Conservation (phyloP, 2,329 filamentous ascomycete genomes). For the Metarhizium humberi region DNA sequence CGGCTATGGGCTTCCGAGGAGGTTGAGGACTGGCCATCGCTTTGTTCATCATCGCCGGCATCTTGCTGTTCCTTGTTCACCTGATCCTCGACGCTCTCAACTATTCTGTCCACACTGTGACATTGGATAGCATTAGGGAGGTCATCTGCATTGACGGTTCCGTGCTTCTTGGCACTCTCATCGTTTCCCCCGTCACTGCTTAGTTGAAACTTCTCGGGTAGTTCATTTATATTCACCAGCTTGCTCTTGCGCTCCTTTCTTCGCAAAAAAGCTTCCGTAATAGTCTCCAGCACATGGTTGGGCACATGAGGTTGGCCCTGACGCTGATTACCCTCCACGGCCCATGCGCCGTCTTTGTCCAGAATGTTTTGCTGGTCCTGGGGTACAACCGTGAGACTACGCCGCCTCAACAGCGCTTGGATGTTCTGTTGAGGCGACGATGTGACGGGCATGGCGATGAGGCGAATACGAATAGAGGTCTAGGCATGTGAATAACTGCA, state of each 20-base stretch:
- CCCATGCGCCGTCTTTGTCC: slow-evolving; percentile 27
- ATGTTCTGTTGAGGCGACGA: slow-evolving; percentile 15
- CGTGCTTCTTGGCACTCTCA: not conserved
- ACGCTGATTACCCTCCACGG: slow-evolving; percentile 14
- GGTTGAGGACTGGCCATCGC: slow-evolving; percentile 6
- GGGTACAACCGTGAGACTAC: slow-evolving; percentile 23
- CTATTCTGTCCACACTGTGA: not conserved
- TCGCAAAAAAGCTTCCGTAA: slow-evolving; percentile 15
- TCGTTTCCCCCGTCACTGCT: no score
- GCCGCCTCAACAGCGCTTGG: slow-evolving; percentile 15
- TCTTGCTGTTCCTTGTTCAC: not conserved
- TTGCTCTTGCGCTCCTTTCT: not conserved
- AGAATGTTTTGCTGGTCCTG: slow-evolving; percentile 29
- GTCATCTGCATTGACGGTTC: not conserved
- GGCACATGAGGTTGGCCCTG: slow-evolving; percentile 25
- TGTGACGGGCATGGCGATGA: slow-evolving; percentile 15
- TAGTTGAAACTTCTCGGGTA: not conserved
- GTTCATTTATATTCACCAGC: not conserved
- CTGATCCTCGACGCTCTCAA: not conserved
- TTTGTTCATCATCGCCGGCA: not conserved
- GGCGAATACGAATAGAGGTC: not conserved
- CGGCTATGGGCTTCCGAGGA: not conserved
- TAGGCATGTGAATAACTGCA: not conserved
- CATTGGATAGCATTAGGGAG: not conserved
- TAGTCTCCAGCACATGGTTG: slow-evolving; percentile 21